Evolutionary conservation across 2,329 filamentous ascomycete genomes (phyloP), one percentile per base, ranked within the genome.

Genomic region (Colletotrichum tamarilloi): DNA sequence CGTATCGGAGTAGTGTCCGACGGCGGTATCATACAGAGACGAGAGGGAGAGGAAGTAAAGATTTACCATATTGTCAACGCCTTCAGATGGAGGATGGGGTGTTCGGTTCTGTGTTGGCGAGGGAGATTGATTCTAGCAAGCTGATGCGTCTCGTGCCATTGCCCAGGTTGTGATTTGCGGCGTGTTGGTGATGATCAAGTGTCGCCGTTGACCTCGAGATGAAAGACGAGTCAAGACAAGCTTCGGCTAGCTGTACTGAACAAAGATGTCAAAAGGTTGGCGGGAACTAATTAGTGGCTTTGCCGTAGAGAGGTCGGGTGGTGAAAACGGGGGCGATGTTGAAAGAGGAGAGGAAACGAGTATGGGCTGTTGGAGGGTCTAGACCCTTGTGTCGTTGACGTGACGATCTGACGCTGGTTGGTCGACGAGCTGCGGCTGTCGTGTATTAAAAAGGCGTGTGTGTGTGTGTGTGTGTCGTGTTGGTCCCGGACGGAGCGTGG

Each of bases 61-160:
- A 22, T 49, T 49, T 49, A 73, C 71, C 71, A 73, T 73, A 12
- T 12, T 63, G 53, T 57, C 35, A 26, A 52, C 46, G 22, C 65
- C 11, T 63, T 52, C 14, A 52, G 22, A n/a, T 22, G 19, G 35
- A 46, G 14, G 28, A 28, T 28, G n/a, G 19, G 52, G 46, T 56
- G 11, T n/a, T 24, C 38, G 38, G 38, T 19, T 19, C 38, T 55
- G 16, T 62, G 19, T 53, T 32, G 8, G 57, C 46, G 64, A n/a
- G 12, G 59, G 55, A 53, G n/a, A 55, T 26, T n/a, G 32, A 6
- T 28, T 38, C 55, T 62, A 71, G 67, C 58, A 63, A 35, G 24
- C 11, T 16, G 56, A 2, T 28, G 46, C 38, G 28, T 22, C 52
- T 53, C 56, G 62, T 69, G 67, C 71, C 71, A 73, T 73, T 46